These are phyloP conservation scores for Ganoderma lucidum DNA, from an alignment of 1,284 basidiomycete genomes.

Conservation along the genomic window DNA sequence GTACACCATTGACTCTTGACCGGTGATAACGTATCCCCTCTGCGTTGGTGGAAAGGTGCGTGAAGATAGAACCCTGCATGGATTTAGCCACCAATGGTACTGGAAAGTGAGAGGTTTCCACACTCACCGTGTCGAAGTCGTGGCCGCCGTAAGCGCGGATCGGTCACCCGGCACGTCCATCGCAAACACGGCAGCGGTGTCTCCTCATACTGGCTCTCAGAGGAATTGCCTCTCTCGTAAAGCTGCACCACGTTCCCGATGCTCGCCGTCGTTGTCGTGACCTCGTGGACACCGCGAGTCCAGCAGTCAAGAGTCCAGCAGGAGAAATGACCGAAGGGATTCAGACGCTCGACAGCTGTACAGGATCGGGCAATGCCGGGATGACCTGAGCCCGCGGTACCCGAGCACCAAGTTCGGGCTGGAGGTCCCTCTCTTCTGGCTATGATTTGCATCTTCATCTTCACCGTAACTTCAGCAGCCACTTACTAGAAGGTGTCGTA, in stretches of 20 bases:
- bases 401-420: background rate
- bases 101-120: background rate
- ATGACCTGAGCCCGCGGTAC: background rate
- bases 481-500: background rate
- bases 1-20: background rate
- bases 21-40: background rate
- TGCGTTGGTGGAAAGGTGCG: no score
- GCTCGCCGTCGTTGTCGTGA: background rate
- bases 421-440: background rate
- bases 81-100: background rate
- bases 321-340: background rate
- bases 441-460: background rate
- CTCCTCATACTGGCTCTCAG: background rate
- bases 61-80: background rate
- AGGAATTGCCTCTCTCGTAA: background rate
- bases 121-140: conserved; percentile 1
- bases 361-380: background rate
- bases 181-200: background rate
- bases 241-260: background rate
- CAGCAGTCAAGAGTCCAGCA: background rate
- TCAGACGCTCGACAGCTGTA: background rate
- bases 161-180: background rate
- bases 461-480: background rate
- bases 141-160: background rate
- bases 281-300: background rate